Conservation (phyloP, 805 yeast species). For the Yamadazyma olivae region DNA sequence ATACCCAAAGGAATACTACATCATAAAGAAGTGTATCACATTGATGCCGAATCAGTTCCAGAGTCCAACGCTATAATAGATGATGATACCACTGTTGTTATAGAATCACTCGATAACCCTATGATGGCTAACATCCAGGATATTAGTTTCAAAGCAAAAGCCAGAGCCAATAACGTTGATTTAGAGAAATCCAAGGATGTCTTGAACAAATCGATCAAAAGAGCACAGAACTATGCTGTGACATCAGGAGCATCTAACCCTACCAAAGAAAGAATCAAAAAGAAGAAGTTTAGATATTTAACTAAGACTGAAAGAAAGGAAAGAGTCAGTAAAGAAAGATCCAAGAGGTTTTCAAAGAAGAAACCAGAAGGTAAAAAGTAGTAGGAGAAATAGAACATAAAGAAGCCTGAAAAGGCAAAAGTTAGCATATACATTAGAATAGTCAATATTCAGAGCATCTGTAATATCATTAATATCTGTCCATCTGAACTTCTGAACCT, state of each 20-base stretch:
- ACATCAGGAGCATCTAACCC: slow-evolving; percentile 51
- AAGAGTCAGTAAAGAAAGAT: slow-evolving; percentile 33
- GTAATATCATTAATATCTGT: too few species aligned
- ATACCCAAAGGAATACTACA: slow-evolving; percentile 40
- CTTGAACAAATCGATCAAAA: slow-evolving; percentile 65
- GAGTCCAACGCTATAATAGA: slow-evolving; percentile 37
- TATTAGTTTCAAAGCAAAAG: slow-evolving; percentile 38
- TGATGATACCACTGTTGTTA: slow-evolving; percentile 41
- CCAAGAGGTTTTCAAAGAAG: too few species aligned
- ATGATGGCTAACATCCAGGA: slow-evolving; percentile 26
- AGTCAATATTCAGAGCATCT: too few species aligned
- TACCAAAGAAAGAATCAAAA: slow-evolving; percentile 24
- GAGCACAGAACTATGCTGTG: slow-evolving; percentile 83
- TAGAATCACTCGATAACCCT: slow-evolving; percentile 46
- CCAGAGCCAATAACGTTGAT: slow-evolving; percentile 70
- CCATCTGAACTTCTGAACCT: too few species aligned
- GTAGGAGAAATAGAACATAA: too few species aligned
- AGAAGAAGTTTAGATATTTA: slow-evolving; percentile 79
- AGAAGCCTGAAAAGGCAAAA: too few species aligned
- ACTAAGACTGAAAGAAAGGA: slow-evolving; percentile 74
- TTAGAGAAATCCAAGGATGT: slow-evolving; percentile 65
- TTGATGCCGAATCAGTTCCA: slow-evolving; percentile 21
- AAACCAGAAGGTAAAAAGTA: slow-evolving; percentile 6
- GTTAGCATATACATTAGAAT: too few species aligned
- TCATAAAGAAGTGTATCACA: slow-evolving; percentile 36